Evolutionary conservation across 1,139 yeast genomes (phyloP), one percentile per base, ranked within the genome.

Genomic region (Groenewaldozyma auringiensis): DNA sequence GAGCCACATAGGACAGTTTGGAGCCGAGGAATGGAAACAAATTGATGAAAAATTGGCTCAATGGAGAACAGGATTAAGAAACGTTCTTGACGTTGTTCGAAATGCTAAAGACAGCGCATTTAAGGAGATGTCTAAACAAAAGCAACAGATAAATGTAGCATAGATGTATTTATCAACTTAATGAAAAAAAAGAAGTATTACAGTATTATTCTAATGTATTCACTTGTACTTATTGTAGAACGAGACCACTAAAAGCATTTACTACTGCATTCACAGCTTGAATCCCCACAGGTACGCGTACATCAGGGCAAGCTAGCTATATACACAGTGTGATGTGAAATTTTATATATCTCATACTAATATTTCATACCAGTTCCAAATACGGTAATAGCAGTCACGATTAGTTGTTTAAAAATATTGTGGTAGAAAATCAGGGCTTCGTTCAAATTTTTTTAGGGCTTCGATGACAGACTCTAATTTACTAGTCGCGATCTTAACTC

Each of bases 51-150:
- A 67, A 39, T 57, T 70, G 44, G 60, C 55, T 39, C 53, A 52
- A 42, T 70, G 74, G 74, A 66, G 61, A 53, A 46, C 57, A 34
- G 58, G 65, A 35, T 54, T 70, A 46, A 55, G 56, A 48, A 67
- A 62, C 39, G 61, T 66, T 39, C 50, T 64, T 43, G 59, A 57
- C 18, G 69, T 67, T 34, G 53, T 67, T 40, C 56, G 55, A 45
- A 57, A 52, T 43, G 61, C 65, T 14, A 52, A 63, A 36, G 65
- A 61, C 45, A 57, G 51, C 43, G 63, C 63, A 9, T 17, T 18
- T 4, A 35, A 18, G n/a, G 38, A 35, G n/a, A 4, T 9, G 13
- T 16, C 22, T n/a, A 54, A 53, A 45, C 51, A 51, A 44, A 61
- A 55, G 44, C 52, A 57, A 45, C 42, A 14, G 39, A 40, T 25